These are phyloP conservation scores for Chalciporus pseudorubinellus DNA, from an alignment of 768 basidiomycete species.

Conservation along the genomic window DNA sequence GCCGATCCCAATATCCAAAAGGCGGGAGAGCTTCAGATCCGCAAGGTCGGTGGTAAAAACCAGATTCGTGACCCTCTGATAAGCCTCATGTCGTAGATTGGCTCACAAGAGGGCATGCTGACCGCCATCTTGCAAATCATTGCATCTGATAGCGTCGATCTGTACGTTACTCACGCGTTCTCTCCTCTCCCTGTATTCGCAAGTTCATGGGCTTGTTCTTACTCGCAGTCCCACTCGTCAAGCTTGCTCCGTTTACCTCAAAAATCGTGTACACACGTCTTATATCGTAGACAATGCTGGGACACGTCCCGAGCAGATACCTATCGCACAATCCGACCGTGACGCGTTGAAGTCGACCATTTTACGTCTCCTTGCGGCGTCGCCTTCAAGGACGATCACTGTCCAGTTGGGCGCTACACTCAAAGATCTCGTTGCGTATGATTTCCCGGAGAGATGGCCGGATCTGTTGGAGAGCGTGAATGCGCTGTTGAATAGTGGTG, in stretches of 20 bases:
- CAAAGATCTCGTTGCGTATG: slow-evolving; percentile 69
- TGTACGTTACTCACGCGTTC: slow-evolving; percentile 55
- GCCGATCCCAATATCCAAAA: slow-evolving; percentile 86
- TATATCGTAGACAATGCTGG: slow-evolving; percentile 50
- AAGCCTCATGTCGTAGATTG: slow-evolving; percentile 49
- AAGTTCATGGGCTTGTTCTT: not conserved
- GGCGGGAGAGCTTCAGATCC: slow-evolving; percentile 82
- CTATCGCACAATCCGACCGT: slow-evolving; percentile 68
- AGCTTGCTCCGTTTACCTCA: slow-evolving; percentile 84
- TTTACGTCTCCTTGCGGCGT: slow-evolving; percentile 65
- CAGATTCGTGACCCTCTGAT: not conserved
- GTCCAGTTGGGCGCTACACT: slow-evolving; percentile 73
- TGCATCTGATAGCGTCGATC: slow-evolving; percentile 69
- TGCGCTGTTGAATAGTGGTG: slow-evolving; percentile 55
- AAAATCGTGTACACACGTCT: slow-evolving; percentile 76
- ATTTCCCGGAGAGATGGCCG: slow-evolving; percentile 80
- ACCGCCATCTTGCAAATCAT: slow-evolving; percentile 85
- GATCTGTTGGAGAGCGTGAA: slow-evolving; percentile 66
- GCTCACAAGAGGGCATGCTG: slow-evolving; percentile 77
- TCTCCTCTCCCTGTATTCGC: slow-evolving; percentile 1
- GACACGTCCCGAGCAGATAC: slow-evolving; percentile 56
- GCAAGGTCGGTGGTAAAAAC: slow-evolving; percentile 53
- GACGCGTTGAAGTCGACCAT: slow-evolving; percentile 67
- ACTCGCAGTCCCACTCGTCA: slow-evolving; percentile 70
- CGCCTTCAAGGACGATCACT: slow-evolving; percentile 64